Percentiles rank a stretch among this genome's conserved stretches.
phyloP scores from a whole-genome alignment of 179 eudicot genomes.

The Drosera spatulata region DNA sequence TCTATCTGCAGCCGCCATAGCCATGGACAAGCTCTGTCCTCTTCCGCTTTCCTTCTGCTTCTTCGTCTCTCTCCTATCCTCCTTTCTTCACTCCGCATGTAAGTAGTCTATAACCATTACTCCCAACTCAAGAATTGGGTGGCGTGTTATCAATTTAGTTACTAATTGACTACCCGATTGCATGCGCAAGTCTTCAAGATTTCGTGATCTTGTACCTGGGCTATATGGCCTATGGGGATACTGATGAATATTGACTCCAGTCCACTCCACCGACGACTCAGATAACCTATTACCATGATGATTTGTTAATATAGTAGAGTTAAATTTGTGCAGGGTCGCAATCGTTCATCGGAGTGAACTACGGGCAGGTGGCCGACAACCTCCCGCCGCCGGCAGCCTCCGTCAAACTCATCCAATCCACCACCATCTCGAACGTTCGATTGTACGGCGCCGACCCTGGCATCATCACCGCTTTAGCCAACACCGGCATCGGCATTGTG shows the following conservation, averaged over 20 bases:
- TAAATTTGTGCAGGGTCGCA: slow-evolving; percentile 32
- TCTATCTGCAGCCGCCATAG: neutral
- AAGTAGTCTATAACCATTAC: neutral
- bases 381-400: slow-evolving; percentile 69
- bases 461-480: slow-evolving; percentile 57
- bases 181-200: too few relatives aligned
- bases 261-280: too few relatives aligned
- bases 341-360: slow-evolving; percentile 71
- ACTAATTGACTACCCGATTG: too few relatives aligned
- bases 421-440: slow-evolving; percentile 54
- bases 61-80: slow-evolving; percentile 4
- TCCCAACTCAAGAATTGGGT: neutral
- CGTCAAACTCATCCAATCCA: slow-evolving; percentile 51
- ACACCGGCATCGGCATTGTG: slow-evolving; percentile 54
- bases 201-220: too few relatives aligned
- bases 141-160: too few relatives aligned
- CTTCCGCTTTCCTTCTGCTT: slow-evolving; percentile 4
- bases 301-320: too few relatives aligned
- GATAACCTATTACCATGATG: too few relatives aligned
- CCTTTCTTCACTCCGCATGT: slow-evolving; percentile 12
- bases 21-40: slow-evolving; percentile 16
- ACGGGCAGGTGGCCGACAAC: slow-evolving; percentile 75
- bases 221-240: too few relatives aligned
- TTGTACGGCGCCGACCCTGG: slow-evolving; percentile 68
- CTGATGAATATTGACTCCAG: too few relatives aligned